These are phyloP conservation scores for Pyracantha coccinea DNA, from an alignment of 331 rosid genomes.

Conservation along the genomic window DNA sequence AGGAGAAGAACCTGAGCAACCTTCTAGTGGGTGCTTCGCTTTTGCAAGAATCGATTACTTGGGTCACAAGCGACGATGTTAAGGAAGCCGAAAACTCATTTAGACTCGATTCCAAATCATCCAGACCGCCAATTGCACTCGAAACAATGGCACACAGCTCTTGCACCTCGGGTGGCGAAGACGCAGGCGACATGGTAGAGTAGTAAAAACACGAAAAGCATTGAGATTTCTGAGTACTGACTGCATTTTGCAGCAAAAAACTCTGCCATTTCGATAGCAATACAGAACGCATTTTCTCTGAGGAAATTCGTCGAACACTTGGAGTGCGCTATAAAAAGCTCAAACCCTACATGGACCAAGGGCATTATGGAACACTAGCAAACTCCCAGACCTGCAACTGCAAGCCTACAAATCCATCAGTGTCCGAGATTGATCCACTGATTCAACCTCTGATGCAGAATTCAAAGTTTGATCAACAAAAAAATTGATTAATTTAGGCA, in stretches of 20 bases:
- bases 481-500: not conserved
- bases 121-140: slow-evolving; percentile 53
- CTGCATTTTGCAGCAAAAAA: slow-evolving; percentile 5
- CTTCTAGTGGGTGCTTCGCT: slow-evolving; percentile 53
- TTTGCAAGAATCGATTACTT: slow-evolving; percentile 52
- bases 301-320: slow-evolving; percentile 42
- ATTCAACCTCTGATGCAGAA: not conserved
- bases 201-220: slow-evolving; percentile 11
- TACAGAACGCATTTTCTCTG: slow-evolving; percentile 33
- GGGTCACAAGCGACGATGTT: slow-evolving; percentile 49
- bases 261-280: slow-evolving; percentile 27
- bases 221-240: slow-evolving; percentile 6
- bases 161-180: slow-evolving; percentile 23
- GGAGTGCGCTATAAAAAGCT: slow-evolving; percentile 14
- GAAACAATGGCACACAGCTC: slow-evolving; percentile 43
- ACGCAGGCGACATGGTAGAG: slow-evolving; percentile 22
- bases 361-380: not conserved
- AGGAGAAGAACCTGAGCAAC: slow-evolving; percentile 64
- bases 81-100: slow-evolving; percentile 27
- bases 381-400: not conserved
- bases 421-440: not conserved
- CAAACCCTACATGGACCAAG: not conserved
- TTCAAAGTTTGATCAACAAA: not conserved
- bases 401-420: not conserved
- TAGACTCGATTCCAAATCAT: slow-evolving; percentile 57